These are phyloP conservation scores for Ophiostoma quercus DNA, from an alignment of 2,329 filamentous ascomycete genomes.

Conservation along the genomic window DNA sequence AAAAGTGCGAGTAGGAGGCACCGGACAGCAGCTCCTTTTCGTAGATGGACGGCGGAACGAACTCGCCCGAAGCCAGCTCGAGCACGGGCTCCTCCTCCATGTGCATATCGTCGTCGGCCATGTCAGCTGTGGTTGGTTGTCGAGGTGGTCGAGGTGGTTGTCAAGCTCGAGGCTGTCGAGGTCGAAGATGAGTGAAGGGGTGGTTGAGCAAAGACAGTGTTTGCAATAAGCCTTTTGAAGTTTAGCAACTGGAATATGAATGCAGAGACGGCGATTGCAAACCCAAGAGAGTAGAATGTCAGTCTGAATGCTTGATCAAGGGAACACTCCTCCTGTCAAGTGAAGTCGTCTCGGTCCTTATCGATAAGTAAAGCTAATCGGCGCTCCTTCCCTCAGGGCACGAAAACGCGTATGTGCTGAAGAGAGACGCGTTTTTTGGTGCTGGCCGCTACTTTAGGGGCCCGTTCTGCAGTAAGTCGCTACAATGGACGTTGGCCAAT, in stretches of 20 bases:
- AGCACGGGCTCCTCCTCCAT: constrained; percentile 37
- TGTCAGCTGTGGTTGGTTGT: not conserved
- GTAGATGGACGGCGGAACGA: constrained; percentile 67
- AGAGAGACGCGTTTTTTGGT: constrained; percentile 22
- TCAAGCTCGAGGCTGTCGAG: not conserved
- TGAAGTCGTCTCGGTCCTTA: not conserved
- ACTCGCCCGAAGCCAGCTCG: constrained; percentile 38
- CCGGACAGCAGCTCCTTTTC: constrained; percentile 53
- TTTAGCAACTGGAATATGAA: not conserved
- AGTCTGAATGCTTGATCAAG: not conserved
- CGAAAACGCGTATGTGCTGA: constrained; percentile 18
- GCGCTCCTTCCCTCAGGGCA: not conserved
- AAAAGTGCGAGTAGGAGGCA: constrained; percentile 67
- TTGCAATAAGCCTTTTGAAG: too few species aligned
- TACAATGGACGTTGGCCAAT: not conserved
- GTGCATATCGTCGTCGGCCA: constrained; percentile 16
- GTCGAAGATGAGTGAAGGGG: not conserved
- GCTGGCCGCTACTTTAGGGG: constrained; percentile 7
- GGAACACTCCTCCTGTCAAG: not conserved
- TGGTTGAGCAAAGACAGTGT: not conserved
- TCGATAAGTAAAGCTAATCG: constrained; percentile 9
- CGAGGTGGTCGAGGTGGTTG: not conserved
- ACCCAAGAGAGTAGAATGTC: not conserved
- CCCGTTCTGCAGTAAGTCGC: not conserved
- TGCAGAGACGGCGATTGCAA: not conserved